Percentiles rank a stretch among this genome's conserved stretches.
phyloP scores from a whole-genome alignment of 352 stramenopile species.

The Peronospora destructor region DNA sequence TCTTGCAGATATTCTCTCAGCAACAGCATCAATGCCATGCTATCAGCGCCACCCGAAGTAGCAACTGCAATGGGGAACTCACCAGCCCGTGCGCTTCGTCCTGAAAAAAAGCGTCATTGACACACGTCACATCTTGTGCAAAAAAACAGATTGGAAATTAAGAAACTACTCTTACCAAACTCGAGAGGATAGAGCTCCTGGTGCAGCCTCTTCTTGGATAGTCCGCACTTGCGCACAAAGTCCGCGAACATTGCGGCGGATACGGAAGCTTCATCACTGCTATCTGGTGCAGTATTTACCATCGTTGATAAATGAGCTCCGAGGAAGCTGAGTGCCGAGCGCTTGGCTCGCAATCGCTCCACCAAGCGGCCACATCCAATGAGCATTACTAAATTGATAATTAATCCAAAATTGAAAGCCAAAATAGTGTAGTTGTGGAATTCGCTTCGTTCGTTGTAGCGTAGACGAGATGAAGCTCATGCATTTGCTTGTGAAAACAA shows the following conservation, averaged over 20 bases:
- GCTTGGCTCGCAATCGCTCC: neutral
- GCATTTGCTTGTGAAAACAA: conserved; percentile 68
- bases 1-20: conserved; percentile 54
- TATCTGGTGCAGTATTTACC: neutral
- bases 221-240: conserved; percentile 32
- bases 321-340: conserved; percentile 1
- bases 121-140: conserved; percentile 8
- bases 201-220: conserved; percentile 38
- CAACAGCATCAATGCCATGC: conserved; percentile 73
- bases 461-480: conserved; percentile 28
- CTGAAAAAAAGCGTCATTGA: conserved; percentile 10
- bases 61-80: conserved; percentile 65
- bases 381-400: conserved; percentile 2
- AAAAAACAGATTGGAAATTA: conserved; percentile 2
- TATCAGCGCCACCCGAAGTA: conserved; percentile 71
- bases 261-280: conserved; percentile 7
- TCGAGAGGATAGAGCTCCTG: conserved; percentile 32
- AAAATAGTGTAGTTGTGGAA: neutral
- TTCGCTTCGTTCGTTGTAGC: neutral
- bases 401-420: conserved; percentile 1
- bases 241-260: conserved; percentile 30
- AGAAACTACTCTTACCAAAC: conserved; percentile 8
- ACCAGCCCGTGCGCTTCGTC: conserved; percentile 5
- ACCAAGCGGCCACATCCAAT: neutral
- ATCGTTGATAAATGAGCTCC: conserved; percentile 1